Evolutionary conservation across 768 basidiomycete species (phyloP).

Genomic region (Mycena polygramma): DNA sequence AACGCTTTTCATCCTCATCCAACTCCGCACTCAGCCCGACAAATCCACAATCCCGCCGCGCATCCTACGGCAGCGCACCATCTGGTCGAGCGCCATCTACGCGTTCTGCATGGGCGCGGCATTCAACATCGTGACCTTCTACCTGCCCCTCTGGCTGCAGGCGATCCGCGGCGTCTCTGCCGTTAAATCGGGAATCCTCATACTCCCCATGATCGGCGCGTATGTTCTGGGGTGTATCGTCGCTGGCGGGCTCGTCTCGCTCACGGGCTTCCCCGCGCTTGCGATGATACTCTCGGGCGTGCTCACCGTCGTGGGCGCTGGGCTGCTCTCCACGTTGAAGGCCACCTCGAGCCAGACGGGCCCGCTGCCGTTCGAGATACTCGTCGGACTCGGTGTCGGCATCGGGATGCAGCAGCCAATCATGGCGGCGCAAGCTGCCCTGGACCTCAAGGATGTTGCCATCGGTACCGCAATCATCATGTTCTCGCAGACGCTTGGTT

Average conservation of each 20-base stretch:
- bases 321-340: neutral
- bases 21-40: neutral
- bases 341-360: neutral
- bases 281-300: constrained; percentile 1
- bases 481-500: constrained; percentile 37
- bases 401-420: constrained; percentile 39
- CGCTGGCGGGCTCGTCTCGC: neutral
- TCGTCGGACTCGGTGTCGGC: constrained; percentile 48
- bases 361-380: constrained; percentile 38
- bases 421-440: constrained; percentile 37
- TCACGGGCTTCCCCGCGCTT: neutral
- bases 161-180: constrained; percentile 9
- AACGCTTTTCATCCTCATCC: constrained; percentile 28
- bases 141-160: constrained; percentile 3
- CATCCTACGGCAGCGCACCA: neutral
- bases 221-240: neutral
- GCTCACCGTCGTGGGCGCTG: neutral
- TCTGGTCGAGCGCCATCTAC: neutral
- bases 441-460: constrained; percentile 35
- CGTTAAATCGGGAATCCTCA: neutral
- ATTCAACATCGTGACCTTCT: constrained; percentile 5
- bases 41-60: constrained; percentile 2
- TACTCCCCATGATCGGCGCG: constrained; percentile 4
- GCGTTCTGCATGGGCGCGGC: constrained; percentile 5
- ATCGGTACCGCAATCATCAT: constrained; percentile 36